Evolutionary conservation across 805 yeast genomes (phyloP).

Genomic region (Candida boleticola): DNA sequence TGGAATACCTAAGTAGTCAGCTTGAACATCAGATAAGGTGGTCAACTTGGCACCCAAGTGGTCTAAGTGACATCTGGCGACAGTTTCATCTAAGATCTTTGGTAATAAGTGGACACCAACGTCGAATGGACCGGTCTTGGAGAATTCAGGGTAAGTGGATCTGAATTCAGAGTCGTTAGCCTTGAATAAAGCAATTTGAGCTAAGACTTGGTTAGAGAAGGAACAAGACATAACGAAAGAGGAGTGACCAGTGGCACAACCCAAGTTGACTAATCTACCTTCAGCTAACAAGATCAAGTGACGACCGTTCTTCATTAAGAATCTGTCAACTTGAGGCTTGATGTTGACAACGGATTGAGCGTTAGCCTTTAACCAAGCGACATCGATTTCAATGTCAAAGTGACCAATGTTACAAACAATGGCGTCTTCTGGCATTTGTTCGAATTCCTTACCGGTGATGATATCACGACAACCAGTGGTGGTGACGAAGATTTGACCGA

Average conservation of each 20-base stretch:
- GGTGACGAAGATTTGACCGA: slow-evolving; percentile 97
- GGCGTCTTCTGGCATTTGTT: slow-evolving; percentile 97
- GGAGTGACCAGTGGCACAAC: slow-evolving; percentile 99
- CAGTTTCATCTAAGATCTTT: slow-evolving; percentile 97
- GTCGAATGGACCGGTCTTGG: slow-evolving; percentile 86
- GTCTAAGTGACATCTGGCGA: slow-evolving; percentile 92
- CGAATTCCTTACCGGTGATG: slow-evolving; percentile 85
- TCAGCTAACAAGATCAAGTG: slow-evolving; percentile 96
- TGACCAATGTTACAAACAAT: slow-evolving; percentile 99
- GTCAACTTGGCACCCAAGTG: slow-evolving; percentile 91
- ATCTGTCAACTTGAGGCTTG: slow-evolving; percentile 99
- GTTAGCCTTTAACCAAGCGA: slow-evolving; percentile 96
- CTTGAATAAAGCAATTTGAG: slow-evolving; percentile 97
- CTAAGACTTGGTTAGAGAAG: slow-evolving; percentile 98
- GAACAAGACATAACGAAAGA: slow-evolving; percentile 99
- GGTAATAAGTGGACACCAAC: slow-evolving; percentile 95
- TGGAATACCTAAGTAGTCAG: slow-evolving; percentile 93
- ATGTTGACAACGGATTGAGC: slow-evolving; percentile 93
- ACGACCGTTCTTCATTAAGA: slow-evolving; percentile 81
- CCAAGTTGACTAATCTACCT: slow-evolving; percentile 98
- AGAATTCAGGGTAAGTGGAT: slow-evolving; percentile 79
- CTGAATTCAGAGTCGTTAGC: slow-evolving; percentile 80
- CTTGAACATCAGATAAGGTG: slow-evolving; percentile 71
- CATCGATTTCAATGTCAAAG: slow-evolving; percentile 98
- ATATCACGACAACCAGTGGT: slow-evolving; percentile 99